phyloP scores from a whole-genome alignment of 2,329 filamentous ascomycete genomes.

The Myriosclerotinia duriaeana region DNA sequence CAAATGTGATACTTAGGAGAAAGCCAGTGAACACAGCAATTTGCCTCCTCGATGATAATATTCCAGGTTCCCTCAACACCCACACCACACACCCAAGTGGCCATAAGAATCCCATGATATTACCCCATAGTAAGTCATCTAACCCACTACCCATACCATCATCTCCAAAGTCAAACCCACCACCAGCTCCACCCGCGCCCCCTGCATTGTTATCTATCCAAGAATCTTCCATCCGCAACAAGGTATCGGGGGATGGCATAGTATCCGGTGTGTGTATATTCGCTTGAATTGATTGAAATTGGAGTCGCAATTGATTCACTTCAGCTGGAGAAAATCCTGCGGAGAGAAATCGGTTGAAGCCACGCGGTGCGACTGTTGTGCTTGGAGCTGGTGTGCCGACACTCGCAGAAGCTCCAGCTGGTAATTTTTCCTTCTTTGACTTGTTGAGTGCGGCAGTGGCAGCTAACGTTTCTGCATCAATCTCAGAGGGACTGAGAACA shows the following conservation, averaged over 20 bases:
- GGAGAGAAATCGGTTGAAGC: conserved; percentile 82
- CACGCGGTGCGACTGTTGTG: conserved; percentile 61
- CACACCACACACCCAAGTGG: conserved; percentile 83
- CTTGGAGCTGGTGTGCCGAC: conserved; percentile 26
- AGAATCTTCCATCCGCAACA: conserved; percentile 78
- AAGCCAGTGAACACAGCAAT: conserved; percentile 86
- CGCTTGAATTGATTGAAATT: conserved; percentile 84
- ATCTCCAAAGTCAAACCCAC: conserved; percentile 43
- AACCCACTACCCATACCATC: conserved; percentile 51
- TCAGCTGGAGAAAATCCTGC: conserved; percentile 82
- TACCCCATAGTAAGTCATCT: conserved; percentile 84
- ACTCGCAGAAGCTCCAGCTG: conserved; percentile 21
- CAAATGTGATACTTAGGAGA: conserved; percentile 74
- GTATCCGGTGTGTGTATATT: conserved; percentile 83
- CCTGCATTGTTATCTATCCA: conserved; percentile 76
- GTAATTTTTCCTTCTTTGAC: conserved; percentile 25
- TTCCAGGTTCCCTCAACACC: conserved; percentile 80
- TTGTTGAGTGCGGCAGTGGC: conserved; percentile 31
- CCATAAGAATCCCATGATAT: conserved; percentile 93
- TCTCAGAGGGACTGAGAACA: conserved; percentile 64
- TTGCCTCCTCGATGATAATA: conserved; percentile 81
- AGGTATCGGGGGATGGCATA: conserved; percentile 74
- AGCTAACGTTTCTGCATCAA: conserved; percentile 61
- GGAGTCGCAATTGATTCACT: conserved; percentile 78
- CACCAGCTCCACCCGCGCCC: conserved; percentile 42